phyloP scores from a whole-genome alignment of 192 early-diverging fungal genomes.

The Spizellomyces punctatus region DNA sequence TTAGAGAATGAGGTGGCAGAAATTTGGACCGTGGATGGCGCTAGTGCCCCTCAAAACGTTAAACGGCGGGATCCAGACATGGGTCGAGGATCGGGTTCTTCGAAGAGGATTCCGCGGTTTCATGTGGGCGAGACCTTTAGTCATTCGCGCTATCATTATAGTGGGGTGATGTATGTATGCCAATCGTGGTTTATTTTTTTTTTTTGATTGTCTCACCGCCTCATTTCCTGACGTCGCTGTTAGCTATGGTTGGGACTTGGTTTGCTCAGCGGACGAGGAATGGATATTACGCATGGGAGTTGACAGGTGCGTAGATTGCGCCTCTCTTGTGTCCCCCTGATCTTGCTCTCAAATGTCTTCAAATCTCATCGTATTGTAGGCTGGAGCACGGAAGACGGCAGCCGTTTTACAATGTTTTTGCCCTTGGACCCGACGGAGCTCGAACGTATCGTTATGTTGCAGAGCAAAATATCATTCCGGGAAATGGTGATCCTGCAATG shows the following conservation, averaged over 20 bases:
- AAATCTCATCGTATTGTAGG: neutral
- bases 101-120: neutral
- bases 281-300: constrained; percentile 15
- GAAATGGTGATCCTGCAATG: neutral
- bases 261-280: constrained; percentile 6
- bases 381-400: constrained; percentile 10
- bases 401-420: constrained; percentile 18
- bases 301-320: neutral
- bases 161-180: no score
- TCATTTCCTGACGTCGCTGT: neutral
- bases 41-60: neutral
- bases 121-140: constrained; percentile 5
- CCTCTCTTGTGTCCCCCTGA: neutral
- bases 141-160: constrained; percentile 14
- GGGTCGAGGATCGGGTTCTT: no score
- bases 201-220: no score
- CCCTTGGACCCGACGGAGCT: neutral
- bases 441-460: constrained; percentile 18
- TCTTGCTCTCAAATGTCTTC: neutral
- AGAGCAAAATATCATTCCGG: constrained; percentile 15
- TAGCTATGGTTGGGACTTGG: constrained; percentile 20
- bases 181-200: no score
- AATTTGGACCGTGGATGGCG: constrained; percentile 11
- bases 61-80: constrained; percentile 2
- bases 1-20: constrained; percentile 10